These are phyloP conservation scores for Penicillium sp. DNA, from an alignment of 2,329 filamentous ascomycete species.

Conservation along the genomic window DNA sequence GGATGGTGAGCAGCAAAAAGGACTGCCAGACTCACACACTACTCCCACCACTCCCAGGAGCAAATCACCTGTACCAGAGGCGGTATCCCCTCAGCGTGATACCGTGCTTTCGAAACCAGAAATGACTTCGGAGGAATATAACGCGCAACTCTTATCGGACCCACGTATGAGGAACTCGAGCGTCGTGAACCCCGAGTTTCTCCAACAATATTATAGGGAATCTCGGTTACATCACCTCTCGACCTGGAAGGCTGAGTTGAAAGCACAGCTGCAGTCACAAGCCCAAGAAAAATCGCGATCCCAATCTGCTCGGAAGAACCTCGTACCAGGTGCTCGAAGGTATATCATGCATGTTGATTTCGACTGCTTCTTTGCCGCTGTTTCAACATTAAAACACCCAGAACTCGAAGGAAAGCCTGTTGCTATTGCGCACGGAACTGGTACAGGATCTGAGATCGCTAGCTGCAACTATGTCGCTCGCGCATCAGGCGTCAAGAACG, in stretches of 20 bases:
- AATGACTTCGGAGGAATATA: slow-evolving; percentile 91
- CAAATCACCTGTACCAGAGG: slow-evolving; percentile 4
- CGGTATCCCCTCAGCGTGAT: slow-evolving; percentile 24
- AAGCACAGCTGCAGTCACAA: slow-evolving; percentile 81
- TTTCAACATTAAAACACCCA: slow-evolving; percentile 79
- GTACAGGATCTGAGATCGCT: slow-evolving; percentile 89
- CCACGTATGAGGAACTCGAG: slow-evolving; percentile 86
- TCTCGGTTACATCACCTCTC: slow-evolving; percentile 94
- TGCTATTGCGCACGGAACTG: slow-evolving; percentile 85
- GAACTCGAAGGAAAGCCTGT: slow-evolving; percentile 78
- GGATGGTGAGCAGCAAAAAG: not conserved
- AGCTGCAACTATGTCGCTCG: slow-evolving; percentile 96
- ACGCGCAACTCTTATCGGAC: slow-evolving; percentile 80
- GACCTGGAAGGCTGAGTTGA: slow-evolving; percentile 94
- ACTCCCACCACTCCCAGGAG: not conserved
- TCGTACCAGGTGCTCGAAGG: slow-evolving; percentile 66
- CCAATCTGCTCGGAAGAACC: slow-evolving; percentile 56
- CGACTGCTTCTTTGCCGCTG: slow-evolving; percentile 96
- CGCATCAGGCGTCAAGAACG: slow-evolving; percentile 86
- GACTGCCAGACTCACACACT: not conserved
- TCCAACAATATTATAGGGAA: slow-evolving; percentile 94
- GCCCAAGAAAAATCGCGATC: slow-evolving; percentile 68
- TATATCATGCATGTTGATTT: slow-evolving; percentile 98
- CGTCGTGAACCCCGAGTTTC: slow-evolving; percentile 88
- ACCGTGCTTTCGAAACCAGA: slow-evolving; percentile 40